Evolutionary conservation across 768 basidiomycete species (phyloP).

Genomic region (Naematelia encephala): DNA sequence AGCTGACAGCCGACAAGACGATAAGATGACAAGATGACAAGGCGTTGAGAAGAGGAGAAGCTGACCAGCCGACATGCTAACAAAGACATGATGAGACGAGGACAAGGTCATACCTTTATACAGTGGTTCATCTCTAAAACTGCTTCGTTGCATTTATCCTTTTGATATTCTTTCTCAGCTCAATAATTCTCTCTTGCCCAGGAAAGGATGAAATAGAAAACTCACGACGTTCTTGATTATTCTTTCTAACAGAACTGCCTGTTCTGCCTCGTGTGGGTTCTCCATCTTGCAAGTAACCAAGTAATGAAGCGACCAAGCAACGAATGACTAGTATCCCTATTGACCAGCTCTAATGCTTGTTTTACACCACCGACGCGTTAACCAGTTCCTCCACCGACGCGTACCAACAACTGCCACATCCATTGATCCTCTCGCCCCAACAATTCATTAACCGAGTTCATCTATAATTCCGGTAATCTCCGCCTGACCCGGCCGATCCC

Average conservation of each 20-base stretch:
- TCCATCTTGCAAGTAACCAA: constrained; percentile 63
- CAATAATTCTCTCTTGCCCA: background rate
- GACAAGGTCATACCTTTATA: constrained; percentile 61
- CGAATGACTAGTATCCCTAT: no score
- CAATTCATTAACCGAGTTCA: background rate
- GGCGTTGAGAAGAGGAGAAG: background rate
- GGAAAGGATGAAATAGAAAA: constrained; percentile 14
- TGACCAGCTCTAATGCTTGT: no score
- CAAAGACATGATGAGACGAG: no score
- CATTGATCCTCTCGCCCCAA: no score
- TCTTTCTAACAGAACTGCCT: constrained; percentile 82
- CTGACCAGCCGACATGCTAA: no score
- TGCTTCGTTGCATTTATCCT: constrained; percentile 92
- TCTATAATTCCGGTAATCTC: background rate
- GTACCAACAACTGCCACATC: background rate
- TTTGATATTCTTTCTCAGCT: constrained; percentile 10
- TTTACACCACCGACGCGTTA: background rate
- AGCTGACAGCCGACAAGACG: background rate
- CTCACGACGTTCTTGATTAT: constrained; percentile 85
- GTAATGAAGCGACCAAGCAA: no score
- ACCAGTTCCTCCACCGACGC: background rate
- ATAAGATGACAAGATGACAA: background rate
- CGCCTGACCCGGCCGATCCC: background rate
- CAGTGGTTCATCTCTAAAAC: constrained; percentile 84
- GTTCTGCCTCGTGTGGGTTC: constrained; percentile 89